Evolutionary conservation across 106 monocot species (phyloP), one percentile per base, ranked within the genome.

Genomic region (Phalaenopsis aphrodite): DNA sequence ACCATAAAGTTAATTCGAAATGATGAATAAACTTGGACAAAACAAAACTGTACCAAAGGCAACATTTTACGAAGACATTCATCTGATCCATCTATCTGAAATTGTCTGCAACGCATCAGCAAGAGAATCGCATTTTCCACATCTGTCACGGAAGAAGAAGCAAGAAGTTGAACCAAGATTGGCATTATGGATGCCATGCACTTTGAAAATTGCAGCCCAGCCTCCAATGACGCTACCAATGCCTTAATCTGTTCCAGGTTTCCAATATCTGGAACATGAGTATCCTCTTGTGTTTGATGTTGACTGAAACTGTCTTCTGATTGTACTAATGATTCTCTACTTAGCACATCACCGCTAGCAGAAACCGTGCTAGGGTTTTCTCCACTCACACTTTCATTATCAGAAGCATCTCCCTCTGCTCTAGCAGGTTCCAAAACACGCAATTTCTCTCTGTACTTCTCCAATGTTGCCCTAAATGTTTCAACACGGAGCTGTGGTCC

Each of bases 31-130:
- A 52, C 23, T 75, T 23, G 41, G 39, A 11, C 47, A 24, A 3
- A 8, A n/a, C 3, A 77, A 9, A 80, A n/a, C 3, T 79, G 83
- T 89, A 98, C 98, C 94, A 99, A 83, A 24, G 99, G 99, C 47
- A 99, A 76, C 92, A 99, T 99, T 87, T 90, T 99, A 3, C 78
- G 84, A 64, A 99, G 92, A 75, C 88, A 91, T 78, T 82, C 91
- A 78, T 99, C 99, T 55, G 99, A 92, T 68, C 95, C 95, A 88
- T 99, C 99, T 79, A 99, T 95, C 61, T 99, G 95, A 81, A 99
- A 99, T 42, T 99, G 99, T 75, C 88, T 91, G 84, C 93, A 95
- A 72, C 99, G 91, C 94, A 99, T 99, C 56, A 99, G 77, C 36
- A 99, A 80, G 71, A 91, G 89, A 36, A 99, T 99, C 1, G 99